A percentile compares a stretch with the other conserved stretches of the same genome.
These are phyloP conservation scores for Emergomyces pasteurianus DNA, from an alignment of 2,329 filamentous ascomycete genomes.

Conservation along the genomic window DNA sequence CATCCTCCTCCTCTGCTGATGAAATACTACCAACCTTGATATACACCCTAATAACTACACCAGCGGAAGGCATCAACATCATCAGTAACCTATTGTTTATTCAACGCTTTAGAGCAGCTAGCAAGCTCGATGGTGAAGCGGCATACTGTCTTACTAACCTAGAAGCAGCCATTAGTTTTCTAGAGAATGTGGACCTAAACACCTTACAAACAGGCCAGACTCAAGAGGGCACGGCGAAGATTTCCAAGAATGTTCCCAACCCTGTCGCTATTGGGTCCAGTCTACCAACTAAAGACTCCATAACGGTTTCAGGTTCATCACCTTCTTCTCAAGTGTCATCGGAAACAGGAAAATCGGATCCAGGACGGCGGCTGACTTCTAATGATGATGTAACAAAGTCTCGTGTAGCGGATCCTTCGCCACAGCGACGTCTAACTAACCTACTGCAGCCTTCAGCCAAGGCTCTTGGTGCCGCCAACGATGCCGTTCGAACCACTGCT, in stretches of 20 bases:
- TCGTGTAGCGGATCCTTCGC: constrained; percentile 32
- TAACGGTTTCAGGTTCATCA: constrained; percentile 8
- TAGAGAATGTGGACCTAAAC: constrained; percentile 89
- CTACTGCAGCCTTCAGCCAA: constrained; percentile 75
- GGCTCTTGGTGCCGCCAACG: constrained; percentile 69
- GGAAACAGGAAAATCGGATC: constrained; percentile 12
- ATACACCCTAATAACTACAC: constrained; percentile 84
- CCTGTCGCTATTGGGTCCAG: constrained; percentile 16
- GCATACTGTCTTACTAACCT: constrained; percentile 95
- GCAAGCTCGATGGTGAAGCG: constrained; percentile 81
- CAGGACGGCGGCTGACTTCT: neutral
- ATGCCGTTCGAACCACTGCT: constrained; percentile 74
- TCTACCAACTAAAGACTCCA: constrained; percentile 10
- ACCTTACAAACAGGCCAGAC: constrained; percentile 72
- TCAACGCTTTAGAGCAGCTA: constrained; percentile 75
- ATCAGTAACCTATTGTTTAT: constrained; percentile 95
- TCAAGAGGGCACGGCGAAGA: constrained; percentile 54
- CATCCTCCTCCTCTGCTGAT: constrained; percentile 77
- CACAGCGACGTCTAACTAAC: constrained; percentile 69
- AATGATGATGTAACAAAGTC: constrained; percentile 4
- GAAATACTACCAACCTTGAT: constrained; percentile 96
- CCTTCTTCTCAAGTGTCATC: constrained; percentile 16
- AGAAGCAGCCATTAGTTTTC: constrained; percentile 85
- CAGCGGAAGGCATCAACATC: constrained; percentile 72
- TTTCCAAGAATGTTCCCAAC: constrained; percentile 24